Conservation (phyloP, 371 early-diverging fungal genomes). For the Vairimorpha ceranae region DNA sequence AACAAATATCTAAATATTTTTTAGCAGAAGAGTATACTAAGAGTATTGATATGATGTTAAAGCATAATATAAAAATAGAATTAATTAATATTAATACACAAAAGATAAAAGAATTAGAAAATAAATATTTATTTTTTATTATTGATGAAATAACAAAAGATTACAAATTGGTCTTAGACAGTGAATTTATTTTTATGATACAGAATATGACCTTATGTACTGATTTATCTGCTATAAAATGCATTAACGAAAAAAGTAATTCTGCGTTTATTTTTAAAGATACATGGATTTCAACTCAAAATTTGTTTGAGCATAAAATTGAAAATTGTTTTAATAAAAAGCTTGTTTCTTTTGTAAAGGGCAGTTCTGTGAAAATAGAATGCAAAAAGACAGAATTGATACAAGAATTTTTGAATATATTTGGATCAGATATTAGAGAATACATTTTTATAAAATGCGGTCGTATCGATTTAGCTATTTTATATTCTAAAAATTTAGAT, state of each 20-base stretch:
- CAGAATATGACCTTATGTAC: neutral
- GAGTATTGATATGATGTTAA: constrained; percentile 4
- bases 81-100: neutral
- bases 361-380: neutral
- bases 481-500: neutral
- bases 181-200: constrained; percentile 3
- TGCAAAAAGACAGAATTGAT: neutral
- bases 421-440: constrained; percentile 11
- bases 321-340: neutral
- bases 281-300: neutral
- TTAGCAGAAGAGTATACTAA: constrained; percentile 6
- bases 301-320: no score
- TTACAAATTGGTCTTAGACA: constrained; percentile 16
- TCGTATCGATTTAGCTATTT: constrained; percentile 24
- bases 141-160: constrained; percentile 11
- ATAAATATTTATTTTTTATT: constrained; percentile 10
- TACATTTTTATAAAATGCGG: constrained; percentile 22
- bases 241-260: constrained; percentile 1
- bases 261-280: neutral
- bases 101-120: neutral
- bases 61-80: neutral
- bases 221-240: neutral
- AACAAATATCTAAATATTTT: constrained; percentile 10
- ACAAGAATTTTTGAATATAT: neutral
- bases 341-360: neutral